A percentile compares a stretch with the other conserved stretches of the same genome.
These are phyloP conservation scores for Panellus pusillus DNA, from an alignment of 768 basidiomycete genomes.

Conservation along the genomic window DNA sequence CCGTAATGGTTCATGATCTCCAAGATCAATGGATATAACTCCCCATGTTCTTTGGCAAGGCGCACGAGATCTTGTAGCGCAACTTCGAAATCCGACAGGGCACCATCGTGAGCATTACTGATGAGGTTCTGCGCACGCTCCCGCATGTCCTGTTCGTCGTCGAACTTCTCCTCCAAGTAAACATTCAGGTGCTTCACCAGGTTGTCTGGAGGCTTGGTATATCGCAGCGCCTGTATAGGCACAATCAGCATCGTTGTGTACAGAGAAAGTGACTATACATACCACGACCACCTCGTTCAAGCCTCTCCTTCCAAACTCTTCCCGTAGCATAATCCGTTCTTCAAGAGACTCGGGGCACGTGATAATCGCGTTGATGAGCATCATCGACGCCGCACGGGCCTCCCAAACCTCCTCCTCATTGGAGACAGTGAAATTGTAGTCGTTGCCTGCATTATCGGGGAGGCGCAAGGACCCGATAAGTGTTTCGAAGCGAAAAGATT, in stretches of 20 bases:
- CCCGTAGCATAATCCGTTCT: constrained; percentile 73
- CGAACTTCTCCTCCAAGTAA: constrained; percentile 85
- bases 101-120: constrained; percentile 31
- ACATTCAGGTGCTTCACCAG: constrained; percentile 77
- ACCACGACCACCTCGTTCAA: constrained; percentile 85
- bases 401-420: constrained; percentile 79
- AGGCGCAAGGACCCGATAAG: constrained; percentile 66
- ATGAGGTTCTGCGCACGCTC: constrained; percentile 51
- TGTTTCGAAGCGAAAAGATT: constrained; percentile 78
- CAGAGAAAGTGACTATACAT: constrained; percentile 31
- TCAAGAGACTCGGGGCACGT: constrained; percentile 77
- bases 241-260: background rate
- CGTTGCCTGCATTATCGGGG: constrained; percentile 44
- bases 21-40: constrained; percentile 61
- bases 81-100: constrained; percentile 50
- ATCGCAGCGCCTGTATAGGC: constrained; percentile 60
- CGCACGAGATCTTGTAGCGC: constrained; percentile 61
- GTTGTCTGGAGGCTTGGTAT: constrained; percentile 69
- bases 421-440: constrained; percentile 33
- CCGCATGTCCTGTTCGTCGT: constrained; percentile 84
- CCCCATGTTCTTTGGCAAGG: constrained; percentile 60
- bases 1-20: constrained; percentile 59
- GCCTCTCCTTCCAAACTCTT: constrained; percentile 81
- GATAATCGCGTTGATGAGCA: constrained; percentile 76
- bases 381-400: constrained; percentile 72